Evolutionary conservation across 1,284 basidiomycete species (phyloP), one percentile per base, ranked within the genome.

Genomic region (Pseudozyma thailandica): DNA sequence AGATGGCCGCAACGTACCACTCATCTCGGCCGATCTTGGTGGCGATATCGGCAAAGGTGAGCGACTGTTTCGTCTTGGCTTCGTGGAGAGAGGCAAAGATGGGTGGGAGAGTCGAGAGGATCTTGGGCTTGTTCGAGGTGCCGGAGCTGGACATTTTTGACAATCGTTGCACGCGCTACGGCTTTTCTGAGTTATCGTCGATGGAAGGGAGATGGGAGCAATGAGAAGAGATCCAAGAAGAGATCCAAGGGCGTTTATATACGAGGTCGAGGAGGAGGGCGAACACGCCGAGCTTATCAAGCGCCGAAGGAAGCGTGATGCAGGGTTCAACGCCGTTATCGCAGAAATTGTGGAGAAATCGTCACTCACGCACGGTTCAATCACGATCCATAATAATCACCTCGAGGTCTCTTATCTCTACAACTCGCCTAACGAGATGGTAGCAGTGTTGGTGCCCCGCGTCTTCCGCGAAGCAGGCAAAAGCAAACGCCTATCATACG

Each of bases 1-100:
- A 79, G 61, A 77, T 69, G 21, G 62, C 78, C 3, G 78, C 78
- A 3, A 72, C 63, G 64, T 75, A 80, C 64, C 71, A 71, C 47
- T 80, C 78, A 57, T 69, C 69, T 13, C 78, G 27, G 4, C 65
- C 69, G 23, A 79, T 55, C n/a, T 50, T 44, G 37, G 69, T 39
- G 20, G 77, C 74, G 26, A 81, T 54, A 3, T 77, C 35, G 20
- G 69, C 78, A 27, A 81, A 81, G 4, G 65, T 53, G 30, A 77
- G 56, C n/a, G 62, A 60, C 35, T 45, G 27, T 48, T 68, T 62
- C 9, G 35, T 35, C 43, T 81, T 81, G 43, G 69, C 63, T 25
- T 70, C 68, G 55, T 77, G 74, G 6, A 81, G 69, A 13, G 55
- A 30, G 30, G 65, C 23, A 25, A 69, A 76, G 57, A 77, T 65